Conservation (phyloP, 495 filamentous ascomycete species). For the Oleoguttula mirabilis region DNA sequence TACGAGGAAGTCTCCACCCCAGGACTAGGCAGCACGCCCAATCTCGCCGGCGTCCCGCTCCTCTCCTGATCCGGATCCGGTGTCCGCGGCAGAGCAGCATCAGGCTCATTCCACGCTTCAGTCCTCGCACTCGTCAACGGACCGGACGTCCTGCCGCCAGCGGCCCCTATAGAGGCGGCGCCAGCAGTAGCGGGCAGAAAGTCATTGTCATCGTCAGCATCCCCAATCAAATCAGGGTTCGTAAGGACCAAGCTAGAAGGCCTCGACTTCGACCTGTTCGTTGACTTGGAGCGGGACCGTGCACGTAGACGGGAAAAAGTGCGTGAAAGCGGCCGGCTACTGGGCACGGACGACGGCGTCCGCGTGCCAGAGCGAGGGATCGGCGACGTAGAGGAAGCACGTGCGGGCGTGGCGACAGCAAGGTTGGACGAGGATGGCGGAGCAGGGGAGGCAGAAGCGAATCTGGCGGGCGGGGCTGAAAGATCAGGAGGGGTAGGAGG, state of each 20-base stretch:
- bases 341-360: background rate
- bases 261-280: constrained; percentile 3
- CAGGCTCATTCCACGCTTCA: constrained; percentile 1
- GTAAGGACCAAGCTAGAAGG: constrained; percentile 7
- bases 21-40: constrained; percentile 19
- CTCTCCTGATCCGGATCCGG: background rate
- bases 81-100: background rate
- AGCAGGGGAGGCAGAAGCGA: background rate
- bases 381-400: background rate
- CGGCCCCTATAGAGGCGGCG: too few species aligned
- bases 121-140: background rate
- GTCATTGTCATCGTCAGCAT: too few species aligned
- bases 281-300: constrained; percentile 4
- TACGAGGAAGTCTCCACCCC: too few species aligned
- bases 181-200: too few species aligned
- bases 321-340: constrained; percentile 1
- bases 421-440: background rate
- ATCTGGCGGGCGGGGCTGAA: too few species aligned
- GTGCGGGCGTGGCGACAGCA: background rate
- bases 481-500: background rate
- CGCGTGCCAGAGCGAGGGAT: background rate
- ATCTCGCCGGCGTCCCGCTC: constrained; percentile 13
- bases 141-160: too few species aligned
- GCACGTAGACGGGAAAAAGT: constrained; percentile 5
- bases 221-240: too few species aligned